Percentiles rank a stretch among this genome's conserved stretches.
Conservation (phyloP, 768 basidiomycete species). For the button mushroom (Agaricus bisporus) region DNA sequence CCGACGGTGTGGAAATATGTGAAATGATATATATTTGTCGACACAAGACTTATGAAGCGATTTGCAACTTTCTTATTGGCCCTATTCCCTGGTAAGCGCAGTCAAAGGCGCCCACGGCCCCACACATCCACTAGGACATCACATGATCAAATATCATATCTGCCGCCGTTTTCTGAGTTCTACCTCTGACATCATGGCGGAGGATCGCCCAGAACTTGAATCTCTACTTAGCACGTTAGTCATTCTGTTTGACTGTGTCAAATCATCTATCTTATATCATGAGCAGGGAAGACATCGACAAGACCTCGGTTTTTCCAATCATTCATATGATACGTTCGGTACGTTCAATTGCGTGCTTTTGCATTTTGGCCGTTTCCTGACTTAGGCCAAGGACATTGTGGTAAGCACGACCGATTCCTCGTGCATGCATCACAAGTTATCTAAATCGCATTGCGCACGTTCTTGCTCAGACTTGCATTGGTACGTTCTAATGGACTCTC, state of each 20-base stretch:
- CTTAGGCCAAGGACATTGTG: conserved; percentile 47
- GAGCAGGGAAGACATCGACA: conserved; percentile 44
- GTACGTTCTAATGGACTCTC: conserved; percentile 28
- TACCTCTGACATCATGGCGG: conserved; percentile 21
- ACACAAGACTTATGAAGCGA: too few species aligned
- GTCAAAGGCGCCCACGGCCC: too few species aligned
- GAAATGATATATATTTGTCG: too few species aligned
- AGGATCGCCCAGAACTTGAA: conserved; percentile 36
- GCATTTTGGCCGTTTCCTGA: conserved; percentile 8
- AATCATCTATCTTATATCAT: conserved; percentile 1
- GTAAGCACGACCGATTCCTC: conserved; percentile 27
- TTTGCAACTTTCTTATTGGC: too few species aligned
- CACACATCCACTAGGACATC: not conserved
- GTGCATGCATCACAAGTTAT: not conserved
- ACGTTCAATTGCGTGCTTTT: conserved; percentile 18
- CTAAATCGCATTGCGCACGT: not conserved
- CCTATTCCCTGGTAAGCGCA: too few species aligned
- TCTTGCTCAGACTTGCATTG: conserved; percentile 42
- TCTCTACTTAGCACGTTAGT: conserved; percentile 38
- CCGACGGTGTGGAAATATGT: too few species aligned
- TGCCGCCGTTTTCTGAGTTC: not conserved
- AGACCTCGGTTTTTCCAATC: conserved; percentile 68
- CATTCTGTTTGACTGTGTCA: not conserved
- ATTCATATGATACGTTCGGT: conserved; percentile 74
- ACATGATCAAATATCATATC: conserved; percentile 9